A percentile compares a stretch with the other conserved stretches of the same genome.
Evolutionary conservation across 345 rosid species (phyloP).

Genomic region (Kernera saxatilis): DNA sequence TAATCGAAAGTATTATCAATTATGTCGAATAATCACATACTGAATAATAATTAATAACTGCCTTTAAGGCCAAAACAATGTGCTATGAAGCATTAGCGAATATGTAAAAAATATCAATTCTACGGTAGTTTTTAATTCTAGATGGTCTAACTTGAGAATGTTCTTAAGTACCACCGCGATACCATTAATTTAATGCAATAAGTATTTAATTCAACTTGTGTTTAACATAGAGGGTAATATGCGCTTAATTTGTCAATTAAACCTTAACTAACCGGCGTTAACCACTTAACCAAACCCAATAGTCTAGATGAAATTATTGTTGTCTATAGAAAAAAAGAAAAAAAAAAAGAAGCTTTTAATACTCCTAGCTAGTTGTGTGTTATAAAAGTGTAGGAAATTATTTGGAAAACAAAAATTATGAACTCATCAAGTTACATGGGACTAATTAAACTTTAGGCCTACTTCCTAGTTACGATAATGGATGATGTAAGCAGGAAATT

Average conservation of each 20-base stretch:
- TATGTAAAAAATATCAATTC: not conserved
- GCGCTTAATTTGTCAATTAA: not conserved
- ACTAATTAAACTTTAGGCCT: not conserved
- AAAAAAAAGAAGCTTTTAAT: not conserved
- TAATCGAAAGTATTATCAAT: not conserved
- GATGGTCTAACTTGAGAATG: not conserved
- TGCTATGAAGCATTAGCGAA: not conserved
- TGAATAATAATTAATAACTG: not conserved
- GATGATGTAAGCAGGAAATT: not conserved
- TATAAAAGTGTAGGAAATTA: not conserved
- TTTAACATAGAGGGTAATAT: not conserved
- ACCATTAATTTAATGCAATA: not conserved
- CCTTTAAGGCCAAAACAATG: conserved; percentile 8
- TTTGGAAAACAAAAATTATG: not conserved
- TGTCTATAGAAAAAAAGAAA: not conserved
- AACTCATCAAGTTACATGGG: not conserved
- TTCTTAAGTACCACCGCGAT: not conserved
- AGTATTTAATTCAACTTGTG: not conserved
- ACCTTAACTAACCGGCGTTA: not conserved
- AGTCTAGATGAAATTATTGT: not conserved
- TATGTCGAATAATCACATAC: not conserved
- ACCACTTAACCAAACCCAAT: not conserved
- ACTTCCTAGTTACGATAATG: not conserved
- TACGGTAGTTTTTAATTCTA: not conserved
- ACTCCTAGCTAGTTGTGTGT: not conserved